Base-by-base conservation (phyloP, 331 rosid species). In the Rosa hybrid region DNA sequence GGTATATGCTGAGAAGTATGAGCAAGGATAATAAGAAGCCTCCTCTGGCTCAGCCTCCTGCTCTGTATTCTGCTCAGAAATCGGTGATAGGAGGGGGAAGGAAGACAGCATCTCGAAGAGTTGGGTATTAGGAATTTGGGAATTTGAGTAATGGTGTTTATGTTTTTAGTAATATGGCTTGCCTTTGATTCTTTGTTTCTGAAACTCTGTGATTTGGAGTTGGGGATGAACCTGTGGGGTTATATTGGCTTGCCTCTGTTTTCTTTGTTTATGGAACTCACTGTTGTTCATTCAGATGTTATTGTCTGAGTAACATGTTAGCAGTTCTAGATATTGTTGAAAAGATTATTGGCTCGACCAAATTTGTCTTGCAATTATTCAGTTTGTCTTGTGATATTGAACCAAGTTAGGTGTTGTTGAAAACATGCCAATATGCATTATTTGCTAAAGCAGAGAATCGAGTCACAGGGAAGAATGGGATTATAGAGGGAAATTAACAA, bases 1-100 rank as follows among this genome's bases (percentile, higher is more conserved):
- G 99, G 83, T 96, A 96, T 77, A 81, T 88, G 96, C 90, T 96
- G 57, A 82, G 99, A 65, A 96, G 99, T 80, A 90, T 84, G 94
- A 87, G 80, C 70, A 96, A 93, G 82, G 99, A 91, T 48, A 93
- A 84, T 23, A 91, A 89, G 86, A 96, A 89, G 42, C 99, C 97
- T 57, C 97, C 98, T 64, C 87, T 91, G 21, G 84, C 98, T 54
- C 25, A 39, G 78, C n/a, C 46, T 8, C 42, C 18, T 41, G 23
- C 3, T 44, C 3, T 8, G 25, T 27, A 21, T 16, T 82, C 5
- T 84, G 70, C 30, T 63, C 75, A 4, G 91, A 89, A 79, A 68
- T 82, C 90, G 7, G 73, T 9, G 41, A 0, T 27, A 1, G 81
- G 69, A 0, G 85, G 86, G 7, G 87, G 77, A 56, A 85, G 69